phyloP scores from a whole-genome alignment of 148 eudicot species.

The Fallopia convolvulus region DNA sequence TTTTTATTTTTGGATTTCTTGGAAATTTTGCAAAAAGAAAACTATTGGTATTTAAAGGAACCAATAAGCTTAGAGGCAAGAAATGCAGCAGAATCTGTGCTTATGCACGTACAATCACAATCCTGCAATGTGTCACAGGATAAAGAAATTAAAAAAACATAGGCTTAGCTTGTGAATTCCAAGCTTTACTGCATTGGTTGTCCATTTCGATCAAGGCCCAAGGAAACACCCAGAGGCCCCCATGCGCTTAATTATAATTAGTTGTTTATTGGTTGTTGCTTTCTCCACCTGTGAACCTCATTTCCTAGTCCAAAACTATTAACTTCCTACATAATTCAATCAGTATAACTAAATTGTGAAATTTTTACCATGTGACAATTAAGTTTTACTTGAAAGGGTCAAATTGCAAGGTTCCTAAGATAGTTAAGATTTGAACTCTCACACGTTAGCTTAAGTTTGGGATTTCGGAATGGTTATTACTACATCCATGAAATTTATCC shows the following conservation, averaged over 20 bases:
- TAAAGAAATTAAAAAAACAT: not conserved
- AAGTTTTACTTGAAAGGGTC: no score
- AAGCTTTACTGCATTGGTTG: not conserved
- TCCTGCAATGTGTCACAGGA: not conserved
- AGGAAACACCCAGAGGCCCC: not conserved
- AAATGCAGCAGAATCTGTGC: not conserved
- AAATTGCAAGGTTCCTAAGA: no score
- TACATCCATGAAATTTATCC: no score
- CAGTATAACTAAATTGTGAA: not conserved
- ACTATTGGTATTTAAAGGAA: not conserved
- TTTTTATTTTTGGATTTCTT: not conserved
- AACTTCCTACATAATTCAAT: not conserved
- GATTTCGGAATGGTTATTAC: no score
- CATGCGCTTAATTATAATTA: not conserved
- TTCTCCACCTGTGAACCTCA: not conserved
- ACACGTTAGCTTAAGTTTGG: no score
- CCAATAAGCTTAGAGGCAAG: not conserved
- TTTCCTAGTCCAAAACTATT: no score
- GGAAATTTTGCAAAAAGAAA: not conserved
- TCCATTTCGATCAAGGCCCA: not conserved
- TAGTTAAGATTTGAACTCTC: no score
- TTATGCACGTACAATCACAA: constrained; percentile 5
- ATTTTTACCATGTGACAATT: not conserved
- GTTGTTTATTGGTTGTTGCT: not conserved
- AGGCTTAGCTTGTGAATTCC: not conserved